Base-by-base conservation (phyloP, 2,329 filamentous ascomycete species). In the Microascus cirrosus region DNA sequence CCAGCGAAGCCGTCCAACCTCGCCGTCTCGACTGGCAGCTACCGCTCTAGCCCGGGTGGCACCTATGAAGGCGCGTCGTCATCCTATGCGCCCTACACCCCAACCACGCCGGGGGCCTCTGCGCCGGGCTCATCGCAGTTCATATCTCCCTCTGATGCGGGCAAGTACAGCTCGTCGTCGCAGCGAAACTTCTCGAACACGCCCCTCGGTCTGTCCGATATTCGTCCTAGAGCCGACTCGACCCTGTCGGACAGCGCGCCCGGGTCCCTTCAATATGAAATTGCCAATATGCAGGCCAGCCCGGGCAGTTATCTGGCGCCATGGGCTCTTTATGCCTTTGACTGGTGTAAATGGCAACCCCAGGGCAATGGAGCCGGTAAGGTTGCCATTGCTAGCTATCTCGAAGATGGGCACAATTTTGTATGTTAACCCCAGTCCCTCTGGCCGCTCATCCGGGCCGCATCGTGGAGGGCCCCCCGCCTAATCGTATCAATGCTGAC, bases 281-380 rank as follows among this genome's bases (percentile, higher is more conserved):
- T 84, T 56, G 82, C 83, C 62, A 82, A 83, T 68, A 69, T 83
- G 61, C 76, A 83, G 71, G 70, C 86, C 68, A 71, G 89, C 68
- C 95, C 93, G 62, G 95, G 90, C 77, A 96, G 93, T 70, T 96
- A 96, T 68, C 75, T 95, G 62, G 91, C 93, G 4, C 92, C 93
- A 0, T 99, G 94, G 90, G 87, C 91, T 15, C 86, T 95, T 58
- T 99, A 97, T 70, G 93, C 94, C 13, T 93, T 95, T 66, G 94
- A 99, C 74, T 99, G 94, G 94, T 99, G 94, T 77, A 99, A 99
- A 73, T 99, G 94, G 93, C 84, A 89, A 18, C 85, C 93, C 2
- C 84, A 90, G 66, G 85, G 73, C 65, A 85, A 85, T 63, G 86
- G 89, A 61, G 90, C 90, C 3, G 94, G 94, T 45, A 97, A 97